Evolutionary conservation across 2,329 filamentous ascomycete species (phyloP).

Genomic region (Colletotrichum aenigma): DNA sequence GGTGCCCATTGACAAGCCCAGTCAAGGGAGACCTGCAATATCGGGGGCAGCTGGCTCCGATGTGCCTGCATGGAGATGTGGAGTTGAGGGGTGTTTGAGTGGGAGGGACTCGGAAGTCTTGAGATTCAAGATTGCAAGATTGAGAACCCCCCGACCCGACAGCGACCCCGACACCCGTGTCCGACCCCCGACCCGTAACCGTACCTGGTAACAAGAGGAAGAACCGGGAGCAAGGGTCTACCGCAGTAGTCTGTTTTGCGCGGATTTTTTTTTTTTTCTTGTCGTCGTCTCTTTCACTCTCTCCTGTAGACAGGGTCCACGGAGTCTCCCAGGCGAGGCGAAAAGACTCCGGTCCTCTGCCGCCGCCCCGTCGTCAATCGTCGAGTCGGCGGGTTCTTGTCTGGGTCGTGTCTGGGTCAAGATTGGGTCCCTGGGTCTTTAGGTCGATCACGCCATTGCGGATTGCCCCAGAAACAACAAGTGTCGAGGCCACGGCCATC

Average conservation of each 20-base stretch:
- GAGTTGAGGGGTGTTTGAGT: background rate
- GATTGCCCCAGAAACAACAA: slow-evolving; percentile 11
- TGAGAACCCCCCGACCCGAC: background rate
- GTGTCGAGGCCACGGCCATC: background rate
- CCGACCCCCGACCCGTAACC: background rate
- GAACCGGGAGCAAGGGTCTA: slow-evolving; percentile 8
- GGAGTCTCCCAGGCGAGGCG: background rate
- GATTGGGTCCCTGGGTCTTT: background rate
- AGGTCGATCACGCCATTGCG: slow-evolving; percentile 9
- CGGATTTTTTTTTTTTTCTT: background rate
- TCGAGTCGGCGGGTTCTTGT: background rate
- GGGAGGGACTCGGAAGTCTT: background rate
- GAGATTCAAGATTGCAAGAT: background rate
- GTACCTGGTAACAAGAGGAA: slow-evolving; percentile 1
- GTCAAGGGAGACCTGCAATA: slow-evolving; percentile 13
- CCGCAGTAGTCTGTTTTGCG: background rate
- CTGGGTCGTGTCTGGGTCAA: background rate
- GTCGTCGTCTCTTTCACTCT: background rate
- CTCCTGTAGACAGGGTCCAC: background rate
- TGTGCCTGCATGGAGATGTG: slow-evolving; percentile 13
- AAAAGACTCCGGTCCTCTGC: background rate
- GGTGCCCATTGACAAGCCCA: background rate
- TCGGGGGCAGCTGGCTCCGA: slow-evolving; percentile 13
- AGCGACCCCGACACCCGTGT: background rate
- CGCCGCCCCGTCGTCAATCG: background rate